Base-by-base conservation (phyloP, 2,329 filamentous ascomycete genomes). In the Hypoxylon rubiginosum region DNA sequence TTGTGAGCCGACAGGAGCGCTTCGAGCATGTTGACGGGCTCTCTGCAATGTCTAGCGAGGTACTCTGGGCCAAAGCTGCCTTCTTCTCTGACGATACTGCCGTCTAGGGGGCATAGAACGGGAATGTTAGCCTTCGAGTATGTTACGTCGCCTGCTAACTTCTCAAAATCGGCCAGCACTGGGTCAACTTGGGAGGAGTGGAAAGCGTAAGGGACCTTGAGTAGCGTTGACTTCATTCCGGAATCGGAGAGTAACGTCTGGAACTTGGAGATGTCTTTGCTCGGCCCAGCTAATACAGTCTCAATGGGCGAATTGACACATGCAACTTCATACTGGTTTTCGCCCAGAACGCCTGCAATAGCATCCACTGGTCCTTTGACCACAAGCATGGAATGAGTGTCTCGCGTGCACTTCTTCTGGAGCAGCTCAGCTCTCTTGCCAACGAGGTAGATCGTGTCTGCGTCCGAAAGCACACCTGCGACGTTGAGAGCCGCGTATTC, bases 311-410 rank as follows among this genome's bases (percentile, higher is more conserved):
- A 34, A 34, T 34, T 34, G 13, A 59, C 80, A 75, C 2, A 62
- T 77, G 32, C 21, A 13, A 39, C 30, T 34, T 34, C 32, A 34
- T 34, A 34, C 32, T 34, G 9, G 19, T 43, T 28, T 26, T 13
- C 34, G n/a, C 24, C 50, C 13, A 34, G 34, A 2, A 4, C 19
- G 2, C 4, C n/a, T 15, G 39, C 84, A 71, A 84, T 82, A 28
- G 82, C 77, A 39, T 83, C 80, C 3, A 74, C 63, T 0, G 78
- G 73, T 1, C 75, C 79, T 17, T 76, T 75, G 0, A 90, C 85
- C 17, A 87, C 86, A 17, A 91, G 76, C 88, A 91, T 91, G 15
- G 80, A 82, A 72, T 90, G 87, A 1, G 82, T 86, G 62, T 85
- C 82, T 15, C 81, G 77, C 34, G 81, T 83, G 77, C 87, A 90